Evolutionary conservation across 495 filamentous ascomycete species (phyloP).

Genomic region (Penicillium arizonense): DNA sequence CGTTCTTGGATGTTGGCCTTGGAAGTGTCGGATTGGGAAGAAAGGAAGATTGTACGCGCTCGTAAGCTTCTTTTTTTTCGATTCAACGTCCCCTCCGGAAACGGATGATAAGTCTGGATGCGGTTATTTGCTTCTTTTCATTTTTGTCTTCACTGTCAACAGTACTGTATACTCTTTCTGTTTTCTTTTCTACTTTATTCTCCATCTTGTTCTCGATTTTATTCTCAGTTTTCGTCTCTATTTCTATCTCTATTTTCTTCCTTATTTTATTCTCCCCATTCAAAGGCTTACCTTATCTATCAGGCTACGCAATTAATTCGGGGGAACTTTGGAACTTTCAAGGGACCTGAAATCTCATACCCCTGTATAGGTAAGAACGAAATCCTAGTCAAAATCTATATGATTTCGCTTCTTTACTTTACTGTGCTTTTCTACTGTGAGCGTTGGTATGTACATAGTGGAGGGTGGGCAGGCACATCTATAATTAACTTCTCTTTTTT

Average conservation of each 20-base stretch:
- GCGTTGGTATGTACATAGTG: constrained; percentile 1
- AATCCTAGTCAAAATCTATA: too few relatives aligned
- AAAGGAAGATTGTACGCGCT: constrained; percentile 10
- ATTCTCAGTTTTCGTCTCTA: not conserved
- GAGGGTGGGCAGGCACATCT: not conserved
- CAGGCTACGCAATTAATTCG: not conserved
- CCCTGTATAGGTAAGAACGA: too few relatives aligned
- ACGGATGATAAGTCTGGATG: too few relatives aligned
- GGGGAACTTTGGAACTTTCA: constrained; percentile 12
- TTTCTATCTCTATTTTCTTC: not conserved
- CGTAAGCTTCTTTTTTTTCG: constrained; percentile 1
- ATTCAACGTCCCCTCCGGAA: too few relatives aligned
- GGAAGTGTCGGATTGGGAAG: constrained; percentile 1
- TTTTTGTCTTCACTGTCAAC: too few relatives aligned
- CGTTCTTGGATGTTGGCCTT: too few relatives aligned
- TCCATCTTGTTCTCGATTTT: constrained; percentile 10
- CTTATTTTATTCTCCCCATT: not conserved
- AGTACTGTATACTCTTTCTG: constrained; percentile 13
- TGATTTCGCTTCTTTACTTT: too few relatives aligned
- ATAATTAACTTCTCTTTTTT: not conserved
- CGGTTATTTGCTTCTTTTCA: too few relatives aligned
- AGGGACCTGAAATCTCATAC: constrained; percentile 33
- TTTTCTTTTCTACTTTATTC: constrained; percentile 13
- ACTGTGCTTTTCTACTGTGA: not conserved
- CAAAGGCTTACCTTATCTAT: too few relatives aligned